Conservation (phyloP, 2,329 filamentous ascomycete genomes). For the Drechslerella dactyloides region DNA sequence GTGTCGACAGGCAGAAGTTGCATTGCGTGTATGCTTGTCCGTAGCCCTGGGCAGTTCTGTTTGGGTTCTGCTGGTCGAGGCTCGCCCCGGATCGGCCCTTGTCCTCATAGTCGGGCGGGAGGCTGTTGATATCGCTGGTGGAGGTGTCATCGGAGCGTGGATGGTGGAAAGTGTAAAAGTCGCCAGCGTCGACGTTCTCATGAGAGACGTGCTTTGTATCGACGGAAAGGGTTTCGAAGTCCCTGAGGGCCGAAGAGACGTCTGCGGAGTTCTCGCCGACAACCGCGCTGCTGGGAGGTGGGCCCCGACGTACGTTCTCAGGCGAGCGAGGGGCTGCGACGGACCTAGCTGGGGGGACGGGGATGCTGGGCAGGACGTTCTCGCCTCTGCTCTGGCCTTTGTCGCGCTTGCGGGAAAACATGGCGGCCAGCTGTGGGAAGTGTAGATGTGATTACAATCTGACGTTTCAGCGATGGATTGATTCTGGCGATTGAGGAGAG, state of each 20-base stretch:
- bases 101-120: background rate
- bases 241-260: background rate
- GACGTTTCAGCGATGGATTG: too few species aligned
- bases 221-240: constrained; percentile 22
- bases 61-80: background rate
- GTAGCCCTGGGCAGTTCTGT: background rate
- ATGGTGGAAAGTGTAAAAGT: constrained; percentile 25
- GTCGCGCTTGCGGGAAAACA: background rate
- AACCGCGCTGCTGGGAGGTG: background rate
- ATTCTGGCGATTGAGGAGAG: background rate
- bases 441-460: too few species aligned
- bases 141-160: background rate
- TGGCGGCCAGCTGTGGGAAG: too few species aligned
- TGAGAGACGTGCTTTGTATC: constrained; percentile 6
- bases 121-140: background rate
- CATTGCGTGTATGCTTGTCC: background rate
- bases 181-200: constrained; percentile 41
- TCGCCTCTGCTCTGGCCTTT: background rate
- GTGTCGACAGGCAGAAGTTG: constrained; percentile 16
- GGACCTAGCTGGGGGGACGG: background rate
- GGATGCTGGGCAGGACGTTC: background rate
- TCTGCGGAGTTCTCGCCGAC: constrained; percentile 17
- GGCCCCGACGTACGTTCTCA: background rate
- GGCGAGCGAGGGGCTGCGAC: background rate
- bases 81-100: background rate